Percentiles rank a stretch among this genome's conserved stretches.
phyloP scores from a whole-genome alignment of 257 asterid genomes.

The Dorcoceras hygrometricum region DNA sequence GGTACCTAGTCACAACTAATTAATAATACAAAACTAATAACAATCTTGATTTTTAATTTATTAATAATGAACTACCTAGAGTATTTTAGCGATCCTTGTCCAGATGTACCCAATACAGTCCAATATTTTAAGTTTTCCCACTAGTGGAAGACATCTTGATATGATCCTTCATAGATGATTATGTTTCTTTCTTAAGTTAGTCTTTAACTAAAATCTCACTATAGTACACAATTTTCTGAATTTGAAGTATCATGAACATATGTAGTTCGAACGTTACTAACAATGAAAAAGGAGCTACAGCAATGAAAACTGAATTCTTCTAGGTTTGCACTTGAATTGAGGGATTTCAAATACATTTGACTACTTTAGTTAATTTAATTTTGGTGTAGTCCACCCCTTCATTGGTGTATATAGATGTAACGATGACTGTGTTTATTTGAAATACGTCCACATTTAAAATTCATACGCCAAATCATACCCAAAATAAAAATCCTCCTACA shows the following conservation, averaged over 20 bases:
- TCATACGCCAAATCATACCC: too few relatives aligned
- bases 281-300: too few relatives aligned
- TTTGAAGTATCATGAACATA: background rate
- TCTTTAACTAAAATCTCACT: background rate
- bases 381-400: too few relatives aligned
- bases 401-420: too few relatives aligned
- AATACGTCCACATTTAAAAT: too few relatives aligned
- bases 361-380: too few relatives aligned
- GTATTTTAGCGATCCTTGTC: background rate
- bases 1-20: background rate
- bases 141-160: background rate
- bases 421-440: too few relatives aligned
- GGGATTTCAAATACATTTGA: too few relatives aligned
- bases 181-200: background rate
- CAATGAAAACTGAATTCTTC: background rate
- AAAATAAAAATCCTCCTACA: too few relatives aligned
- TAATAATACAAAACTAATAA: background rate
- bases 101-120: background rate
- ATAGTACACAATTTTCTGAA: background rate
- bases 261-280: too few relatives aligned
- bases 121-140: background rate
- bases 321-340: too few relatives aligned
- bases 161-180: background rate
- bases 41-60: background rate
- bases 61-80: background rate